These are phyloP conservation scores for Rhodotorula taiwanensis DNA, from an alignment of 768 basidiomycete genomes.

Conservation along the genomic window DNA sequence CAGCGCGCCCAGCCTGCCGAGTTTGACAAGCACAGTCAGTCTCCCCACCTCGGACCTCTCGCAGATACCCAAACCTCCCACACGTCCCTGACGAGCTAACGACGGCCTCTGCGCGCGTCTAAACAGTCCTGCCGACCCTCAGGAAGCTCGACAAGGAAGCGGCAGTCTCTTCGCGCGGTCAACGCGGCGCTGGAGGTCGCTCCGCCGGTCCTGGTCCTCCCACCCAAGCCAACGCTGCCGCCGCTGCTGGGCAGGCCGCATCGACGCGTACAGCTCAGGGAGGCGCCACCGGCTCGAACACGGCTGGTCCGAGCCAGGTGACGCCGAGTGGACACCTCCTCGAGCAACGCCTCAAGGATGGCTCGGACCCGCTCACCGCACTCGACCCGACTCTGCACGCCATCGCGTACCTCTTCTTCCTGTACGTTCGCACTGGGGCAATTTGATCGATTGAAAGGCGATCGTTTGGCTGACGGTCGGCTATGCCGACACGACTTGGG, in stretches of 20 bases:
- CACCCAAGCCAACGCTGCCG: constrained; percentile 7
- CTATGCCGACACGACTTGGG: too few species aligned
- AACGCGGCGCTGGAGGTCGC: too few species aligned
- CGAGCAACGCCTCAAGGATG: constrained; percentile 48
- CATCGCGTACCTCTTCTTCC: constrained; percentile 61
- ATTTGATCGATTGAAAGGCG: background rate
- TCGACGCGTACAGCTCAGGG: constrained; percentile 40
- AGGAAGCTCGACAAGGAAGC: constrained; percentile 49
- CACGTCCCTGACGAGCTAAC: too few species aligned
- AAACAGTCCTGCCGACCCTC: constrained; percentile 28
- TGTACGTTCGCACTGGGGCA: constrained; percentile 52
- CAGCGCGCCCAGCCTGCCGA: background rate
- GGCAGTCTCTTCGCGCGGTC: background rate
- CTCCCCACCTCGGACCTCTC: background rate
- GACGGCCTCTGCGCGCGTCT: too few species aligned
- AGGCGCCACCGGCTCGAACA: background rate
- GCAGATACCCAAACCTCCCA: too few species aligned
- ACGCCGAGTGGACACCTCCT: background rate
- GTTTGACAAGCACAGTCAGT: background rate
- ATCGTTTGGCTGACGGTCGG: too few species aligned
- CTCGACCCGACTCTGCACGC: constrained; percentile 57
- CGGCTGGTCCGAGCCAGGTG: background rate
- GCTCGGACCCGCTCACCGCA: constrained; percentile 61
- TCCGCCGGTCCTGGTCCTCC: too few species aligned
- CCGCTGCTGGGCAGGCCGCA: background rate